Conservation (phyloP, 2,329 filamentous ascomycete genomes). For the Zasmidium citrigriseum region DNA sequence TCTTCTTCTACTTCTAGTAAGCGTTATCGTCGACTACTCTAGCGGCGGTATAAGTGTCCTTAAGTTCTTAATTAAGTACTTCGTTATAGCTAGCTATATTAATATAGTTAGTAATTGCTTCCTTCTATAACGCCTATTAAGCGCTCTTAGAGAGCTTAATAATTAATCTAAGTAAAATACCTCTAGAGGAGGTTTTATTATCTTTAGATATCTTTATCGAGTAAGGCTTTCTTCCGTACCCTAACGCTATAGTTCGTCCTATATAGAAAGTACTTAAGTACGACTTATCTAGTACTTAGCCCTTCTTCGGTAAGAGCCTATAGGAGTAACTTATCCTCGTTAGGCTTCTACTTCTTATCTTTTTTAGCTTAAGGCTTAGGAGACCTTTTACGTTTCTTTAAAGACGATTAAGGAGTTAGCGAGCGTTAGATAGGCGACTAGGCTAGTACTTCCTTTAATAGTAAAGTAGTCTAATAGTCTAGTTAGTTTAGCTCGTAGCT, state of each 20-base stretch:
- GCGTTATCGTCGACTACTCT: background rate
- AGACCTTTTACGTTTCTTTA: background rate
- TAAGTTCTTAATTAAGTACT: background rate
- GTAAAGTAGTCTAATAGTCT: background rate
- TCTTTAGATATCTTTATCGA: background rate
- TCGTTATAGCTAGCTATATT: background rate
- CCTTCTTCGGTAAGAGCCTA: background rate
- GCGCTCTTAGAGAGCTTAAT: background rate
- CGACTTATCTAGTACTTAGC: background rate
- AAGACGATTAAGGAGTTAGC: background rate
- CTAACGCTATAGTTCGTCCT: background rate
- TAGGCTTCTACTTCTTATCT: background rate
- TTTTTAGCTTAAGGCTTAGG: background rate
- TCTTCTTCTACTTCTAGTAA: background rate
- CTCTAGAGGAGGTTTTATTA: background rate
- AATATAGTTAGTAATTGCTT: background rate
- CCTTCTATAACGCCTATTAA: background rate
- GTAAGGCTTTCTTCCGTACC: background rate
- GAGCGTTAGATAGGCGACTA: background rate
- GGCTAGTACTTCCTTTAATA: background rate
- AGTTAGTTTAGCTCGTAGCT: background rate
- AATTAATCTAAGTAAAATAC: background rate
- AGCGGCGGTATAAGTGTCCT: background rate
- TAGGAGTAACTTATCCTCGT: background rate
- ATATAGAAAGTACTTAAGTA: background rate